Base-by-base conservation (phyloP, 176 grass and related monocot genomes). In the bread wheat (Triticum aestivum) region DNA sequence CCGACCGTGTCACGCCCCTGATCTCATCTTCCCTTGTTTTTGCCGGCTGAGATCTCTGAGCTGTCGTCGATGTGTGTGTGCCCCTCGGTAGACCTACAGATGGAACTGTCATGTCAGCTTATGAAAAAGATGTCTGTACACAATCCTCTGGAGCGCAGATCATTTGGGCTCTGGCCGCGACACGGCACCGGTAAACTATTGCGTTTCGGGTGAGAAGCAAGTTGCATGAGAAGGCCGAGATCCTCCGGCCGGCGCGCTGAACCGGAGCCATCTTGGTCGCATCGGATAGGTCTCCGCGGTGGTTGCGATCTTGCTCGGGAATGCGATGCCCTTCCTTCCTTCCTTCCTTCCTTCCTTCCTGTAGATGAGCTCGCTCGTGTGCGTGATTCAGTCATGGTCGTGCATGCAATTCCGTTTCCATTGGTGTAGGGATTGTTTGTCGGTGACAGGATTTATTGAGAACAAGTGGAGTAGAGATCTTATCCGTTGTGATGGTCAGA, bases 31-130 rank as follows among this genome's bases (percentile, higher is more conserved):
- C 61, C 17, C 35, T n/a, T 79, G 47, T 85, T 80, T 33, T 11
- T 68, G 20, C 10, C 44, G 15, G 15, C 30, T 21, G 47, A 65
- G 41, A 39, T 75, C 21, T 75, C 59, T 38, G 45, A 84, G 85
- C 85, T 87, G 75, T 84, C 75, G 29, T 18, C 69, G 81, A 54
- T 79, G 75, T 29, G 45, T 37, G 27, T 5, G 23, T 85, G 85
- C 73, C 69, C 70, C 85, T 91, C 29, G 3, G 15, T 21, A 54
- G 69, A 81, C 69, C 69, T 69, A 85, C 89, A 88, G n/a, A 8
- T 12, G 30, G 20, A 54, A 77, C 82, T 88, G 85, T 77, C 89
- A 66, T 91, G 82, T 70, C 77, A 88, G 82, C 82, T 77, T 88
- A 52, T 2, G 18, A 82, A 68, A 68, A 73, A 20, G n/a, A 80